Evolutionary conservation across 1,284 basidiomycete species (phyloP).

Genomic region (Cutaneotrichosporon arboriforme): DNA sequence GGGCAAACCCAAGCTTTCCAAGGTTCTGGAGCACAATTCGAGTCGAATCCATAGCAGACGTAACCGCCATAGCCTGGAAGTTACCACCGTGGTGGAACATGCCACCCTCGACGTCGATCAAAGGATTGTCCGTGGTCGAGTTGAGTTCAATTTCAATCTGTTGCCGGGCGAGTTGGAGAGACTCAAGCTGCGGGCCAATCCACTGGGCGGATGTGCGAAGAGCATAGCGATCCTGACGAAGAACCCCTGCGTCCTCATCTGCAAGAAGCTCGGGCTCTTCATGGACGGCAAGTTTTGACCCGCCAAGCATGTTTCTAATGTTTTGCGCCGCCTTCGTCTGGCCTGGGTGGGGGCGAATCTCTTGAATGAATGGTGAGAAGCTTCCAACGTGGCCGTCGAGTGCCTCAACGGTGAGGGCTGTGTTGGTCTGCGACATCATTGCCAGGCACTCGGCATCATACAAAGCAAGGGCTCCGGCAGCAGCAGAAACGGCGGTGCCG

Average conservation of each 20-base stretch:
- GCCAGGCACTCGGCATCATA: conserved; percentile 23
- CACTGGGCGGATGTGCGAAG: conserved; percentile 19
- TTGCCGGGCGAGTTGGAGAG: conserved; percentile 11
- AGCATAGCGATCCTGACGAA: conserved; percentile 22
- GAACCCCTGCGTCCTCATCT: conserved; percentile 13
- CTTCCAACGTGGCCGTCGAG: conserved; percentile 17
- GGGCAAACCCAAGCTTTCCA: conserved; percentile 18
- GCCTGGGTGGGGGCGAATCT: conserved; percentile 18
- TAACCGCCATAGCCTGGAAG: conserved; percentile 22
- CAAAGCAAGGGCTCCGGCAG: conserved; percentile 15
- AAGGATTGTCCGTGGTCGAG: conserved; percentile 21
- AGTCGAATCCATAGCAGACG: conserved; percentile 16
- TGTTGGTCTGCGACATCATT: conserved; percentile 17
- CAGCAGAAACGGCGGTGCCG: conserved; percentile 19
- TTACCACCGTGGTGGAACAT: conserved; percentile 23
- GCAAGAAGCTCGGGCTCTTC: conserved; percentile 14
- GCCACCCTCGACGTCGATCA: conserved; percentile 17
- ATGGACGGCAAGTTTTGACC: conserved; percentile 15
- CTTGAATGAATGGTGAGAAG: conserved; percentile 18
- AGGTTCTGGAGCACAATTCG: conserved; percentile 20
- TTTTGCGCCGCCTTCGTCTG: conserved; percentile 15
- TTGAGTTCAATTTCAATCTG: conserved; percentile 22
- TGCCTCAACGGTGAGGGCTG: conserved; percentile 17
- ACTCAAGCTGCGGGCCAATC: conserved; percentile 21
- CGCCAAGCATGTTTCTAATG: conserved; percentile 17